Evolutionary conservation across 345 rosid species (phyloP).

Genomic region (Citrus inodora): DNA sequence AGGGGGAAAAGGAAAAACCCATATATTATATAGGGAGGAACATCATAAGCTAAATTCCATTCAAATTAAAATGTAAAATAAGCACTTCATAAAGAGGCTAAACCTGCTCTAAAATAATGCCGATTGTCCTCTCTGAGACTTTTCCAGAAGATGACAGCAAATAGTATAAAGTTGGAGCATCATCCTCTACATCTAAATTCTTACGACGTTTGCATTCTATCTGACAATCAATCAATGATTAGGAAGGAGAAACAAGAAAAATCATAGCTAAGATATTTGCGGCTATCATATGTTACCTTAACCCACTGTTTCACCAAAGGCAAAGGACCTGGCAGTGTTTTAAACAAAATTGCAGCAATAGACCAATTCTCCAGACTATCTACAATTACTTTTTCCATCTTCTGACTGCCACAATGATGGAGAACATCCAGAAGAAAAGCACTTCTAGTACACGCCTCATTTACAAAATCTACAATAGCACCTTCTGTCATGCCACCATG

Average conservation of each 20-base stretch:
- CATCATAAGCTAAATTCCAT: neutral
- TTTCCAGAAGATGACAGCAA: slow-evolving; percentile 48
- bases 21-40: slow-evolving; percentile 2
- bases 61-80: neutral
- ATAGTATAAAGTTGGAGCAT: slow-evolving; percentile 44
- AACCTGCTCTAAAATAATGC: slow-evolving; percentile 82
- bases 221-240: slow-evolving; percentile 43
- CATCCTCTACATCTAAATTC: slow-evolving; percentile 31
- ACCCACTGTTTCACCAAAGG: slow-evolving; percentile 86
- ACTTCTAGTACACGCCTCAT: slow-evolving; percentile 52
- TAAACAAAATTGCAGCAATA: slow-evolving; percentile 46
- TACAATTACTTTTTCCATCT: slow-evolving; percentile 36
- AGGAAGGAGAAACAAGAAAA: slow-evolving; percentile 25
- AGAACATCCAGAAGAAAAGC: slow-evolving; percentile 77
- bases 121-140: slow-evolving; percentile 39
- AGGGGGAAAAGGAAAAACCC: neutral
- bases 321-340: slow-evolving; percentile 52
- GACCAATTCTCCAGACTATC: slow-evolving; percentile 68
- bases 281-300: slow-evolving; percentile 54
- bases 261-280: slow-evolving; percentile 3
- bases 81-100: slow-evolving; percentile 20
- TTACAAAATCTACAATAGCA: slow-evolving; percentile 46
- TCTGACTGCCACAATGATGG: slow-evolving; percentile 45
- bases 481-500: slow-evolving; percentile 45
- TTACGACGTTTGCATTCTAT: slow-evolving; percentile 43